These are phyloP conservation scores for Chlamydomonas applanata DNA, from an alignment of 139 green algal species.

Conservation along the genomic window DNA sequence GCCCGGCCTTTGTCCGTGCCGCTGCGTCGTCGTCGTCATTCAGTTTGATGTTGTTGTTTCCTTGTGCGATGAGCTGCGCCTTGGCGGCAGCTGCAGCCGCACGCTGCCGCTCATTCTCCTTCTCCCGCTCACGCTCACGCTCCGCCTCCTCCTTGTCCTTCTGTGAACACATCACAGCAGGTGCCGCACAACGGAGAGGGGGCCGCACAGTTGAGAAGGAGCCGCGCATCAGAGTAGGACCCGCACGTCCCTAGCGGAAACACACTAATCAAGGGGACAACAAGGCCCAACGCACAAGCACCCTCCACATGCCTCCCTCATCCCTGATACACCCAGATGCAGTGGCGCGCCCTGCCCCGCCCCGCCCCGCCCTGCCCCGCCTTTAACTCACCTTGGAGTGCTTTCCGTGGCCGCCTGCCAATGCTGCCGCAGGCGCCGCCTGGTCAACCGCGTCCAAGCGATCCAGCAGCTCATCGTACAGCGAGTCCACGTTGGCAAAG, in stretches of 20 bases:
- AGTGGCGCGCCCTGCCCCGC: too few species aligned
- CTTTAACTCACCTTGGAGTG: neutral
- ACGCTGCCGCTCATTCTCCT: constrained; percentile 71
- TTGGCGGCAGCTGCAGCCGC: constrained; percentile 73
- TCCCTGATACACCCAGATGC: too few species aligned
- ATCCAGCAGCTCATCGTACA: constrained; percentile 78
- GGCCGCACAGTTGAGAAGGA: too few species aligned
- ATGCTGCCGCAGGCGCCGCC: constrained; percentile 27
- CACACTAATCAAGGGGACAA: too few species aligned
- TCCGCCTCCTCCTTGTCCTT: constrained; percentile 48
- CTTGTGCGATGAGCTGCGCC: constrained; percentile 70
- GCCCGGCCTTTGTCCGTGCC: neutral
- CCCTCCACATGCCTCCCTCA: too few species aligned
- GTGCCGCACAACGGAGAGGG: too few species aligned
- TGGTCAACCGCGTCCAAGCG: constrained; percentile 65
- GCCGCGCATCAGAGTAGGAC: too few species aligned
- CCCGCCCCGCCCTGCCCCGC: too few species aligned
- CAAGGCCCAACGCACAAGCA: too few species aligned
- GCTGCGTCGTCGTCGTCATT: constrained; percentile 20
- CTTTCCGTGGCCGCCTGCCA: constrained; percentile 22
- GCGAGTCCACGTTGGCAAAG: constrained; percentile 63
- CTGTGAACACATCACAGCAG: too few species aligned
- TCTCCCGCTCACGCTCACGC: constrained; percentile 50
- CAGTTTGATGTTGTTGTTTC: constrained; percentile 25
- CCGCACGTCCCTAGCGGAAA: too few species aligned